These are phyloP conservation scores for Cordia subcordata DNA, from an alignment of 257 asterid genomes.

Conservation along the genomic window DNA sequence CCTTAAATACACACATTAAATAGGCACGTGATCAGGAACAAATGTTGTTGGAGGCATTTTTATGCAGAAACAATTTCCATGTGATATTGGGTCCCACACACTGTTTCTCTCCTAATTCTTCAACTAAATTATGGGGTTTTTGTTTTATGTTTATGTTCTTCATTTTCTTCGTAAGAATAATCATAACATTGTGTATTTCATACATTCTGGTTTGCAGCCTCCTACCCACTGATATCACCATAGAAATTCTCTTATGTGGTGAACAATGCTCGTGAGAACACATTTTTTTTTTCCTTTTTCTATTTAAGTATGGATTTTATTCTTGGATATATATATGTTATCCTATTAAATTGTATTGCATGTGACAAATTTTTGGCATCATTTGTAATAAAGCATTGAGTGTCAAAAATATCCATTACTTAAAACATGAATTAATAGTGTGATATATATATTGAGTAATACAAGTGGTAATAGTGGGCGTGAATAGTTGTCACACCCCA, in stretches of 20 bases:
- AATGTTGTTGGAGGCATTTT: constrained; percentile 41
- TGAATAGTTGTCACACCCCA: too few relatives aligned
- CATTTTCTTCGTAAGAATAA: too few relatives aligned
- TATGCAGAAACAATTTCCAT: constrained; percentile 49
- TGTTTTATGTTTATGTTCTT: background rate
- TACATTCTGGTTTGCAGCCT: background rate
- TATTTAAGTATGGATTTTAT: background rate
- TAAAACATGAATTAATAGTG: too few relatives aligned
- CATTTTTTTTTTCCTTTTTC: too few relatives aligned
- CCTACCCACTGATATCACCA: background rate
- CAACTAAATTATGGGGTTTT: background rate
- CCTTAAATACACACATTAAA: constrained; percentile 44
- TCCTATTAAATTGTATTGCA: too few relatives aligned
- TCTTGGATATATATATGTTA: background rate
- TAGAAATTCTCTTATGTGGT: background rate
- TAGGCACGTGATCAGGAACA: constrained; percentile 60
- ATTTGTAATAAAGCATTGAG: too few relatives aligned
- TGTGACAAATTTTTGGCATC: too few relatives aligned
- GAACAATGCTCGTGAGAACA: background rate
- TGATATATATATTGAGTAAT: too few relatives aligned
- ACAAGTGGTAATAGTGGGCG: too few relatives aligned
- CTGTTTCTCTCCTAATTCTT: too few relatives aligned
- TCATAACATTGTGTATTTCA: background rate
- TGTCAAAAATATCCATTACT: too few relatives aligned
- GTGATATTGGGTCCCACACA: constrained; percentile 41